phyloP scores from a whole-genome alignment of 2,329 filamentous ascomycete genomes.

The Aspergillus caelatus region DNA sequence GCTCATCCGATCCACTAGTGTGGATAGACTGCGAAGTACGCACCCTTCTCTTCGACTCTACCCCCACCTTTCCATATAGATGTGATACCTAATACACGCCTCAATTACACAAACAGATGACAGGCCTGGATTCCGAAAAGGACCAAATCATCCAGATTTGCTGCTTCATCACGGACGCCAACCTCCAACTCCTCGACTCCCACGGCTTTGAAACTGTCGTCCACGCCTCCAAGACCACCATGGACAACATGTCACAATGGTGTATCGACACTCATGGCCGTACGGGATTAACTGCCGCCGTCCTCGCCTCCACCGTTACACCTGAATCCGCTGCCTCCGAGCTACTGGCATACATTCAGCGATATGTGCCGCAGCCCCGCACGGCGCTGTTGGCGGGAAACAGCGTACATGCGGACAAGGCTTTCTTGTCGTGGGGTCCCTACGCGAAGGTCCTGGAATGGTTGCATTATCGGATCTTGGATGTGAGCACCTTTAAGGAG shows the following conservation, averaged over 20 bases:
- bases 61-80: not conserved
- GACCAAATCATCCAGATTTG: constrained; percentile 91
- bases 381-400: constrained; percentile 83
- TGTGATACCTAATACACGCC: not conserved
- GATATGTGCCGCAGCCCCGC: constrained; percentile 66
- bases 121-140: constrained; percentile 73
- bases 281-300: constrained; percentile 79
- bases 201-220: constrained; percentile 79
- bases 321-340: constrained; percentile 70
- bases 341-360: constrained; percentile 77
- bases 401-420: constrained; percentile 85
- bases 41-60: constrained; percentile 1
- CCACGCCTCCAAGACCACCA: constrained; percentile 68
- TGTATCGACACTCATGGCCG: constrained; percentile 77
- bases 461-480: constrained; percentile 86
- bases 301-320: constrained; percentile 72
- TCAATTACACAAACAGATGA: constrained; percentile 68
- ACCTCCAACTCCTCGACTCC: constrained; percentile 75
- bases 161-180: constrained; percentile 83
- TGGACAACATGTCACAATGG: constrained; percentile 87
- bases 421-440: constrained; percentile 74
- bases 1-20: constrained; percentile 69
- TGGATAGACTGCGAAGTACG: constrained; percentile 80
- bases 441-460: constrained; percentile 74
- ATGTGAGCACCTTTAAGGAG: constrained; percentile 92